phyloP scores from a whole-genome alignment of 2,329 filamentous ascomycete genomes.

The Beauveria sp. region DNA sequence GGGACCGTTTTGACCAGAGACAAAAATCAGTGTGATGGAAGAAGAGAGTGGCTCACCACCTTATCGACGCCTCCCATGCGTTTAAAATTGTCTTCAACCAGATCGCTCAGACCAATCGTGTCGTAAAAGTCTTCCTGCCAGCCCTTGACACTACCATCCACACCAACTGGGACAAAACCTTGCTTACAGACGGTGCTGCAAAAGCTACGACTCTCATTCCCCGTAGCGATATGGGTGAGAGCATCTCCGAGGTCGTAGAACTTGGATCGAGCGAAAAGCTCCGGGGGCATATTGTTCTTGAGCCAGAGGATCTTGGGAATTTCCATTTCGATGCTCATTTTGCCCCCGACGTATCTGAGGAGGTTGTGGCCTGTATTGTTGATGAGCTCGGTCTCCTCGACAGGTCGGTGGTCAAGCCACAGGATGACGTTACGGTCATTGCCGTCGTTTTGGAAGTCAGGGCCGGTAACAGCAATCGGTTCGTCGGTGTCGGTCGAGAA shows the following conservation, averaged over 20 bases:
- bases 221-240: constrained; percentile 88
- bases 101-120: constrained; percentile 76
- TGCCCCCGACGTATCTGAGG: constrained; percentile 90
- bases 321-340: constrained; percentile 99
- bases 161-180: constrained; percentile 91
- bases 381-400: constrained; percentile 86
- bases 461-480: constrained; percentile 83
- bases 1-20: neutral
- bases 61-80: constrained; percentile 90
- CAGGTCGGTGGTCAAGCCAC: constrained; percentile 92
- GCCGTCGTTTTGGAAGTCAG: constrained; percentile 65
- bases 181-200: constrained; percentile 98
- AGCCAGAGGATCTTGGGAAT: constrained; percentile 97
- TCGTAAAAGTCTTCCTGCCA: constrained; percentile 95
- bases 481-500: constrained; percentile 85
- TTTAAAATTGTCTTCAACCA: constrained; percentile 81
- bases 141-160: constrained; percentile 93
- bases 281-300: constrained; percentile 94
- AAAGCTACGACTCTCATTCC: constrained; percentile 84
- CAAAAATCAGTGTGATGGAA: neutral
- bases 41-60: constrained; percentile 65
- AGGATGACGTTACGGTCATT: constrained; percentile 92
- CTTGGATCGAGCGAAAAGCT: constrained; percentile 86
- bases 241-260: constrained; percentile 95
- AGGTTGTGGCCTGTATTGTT: constrained; percentile 89